Base-by-base conservation (phyloP, 2,329 filamentous ascomycete species). In the Diaporthe longicolla region DNA sequence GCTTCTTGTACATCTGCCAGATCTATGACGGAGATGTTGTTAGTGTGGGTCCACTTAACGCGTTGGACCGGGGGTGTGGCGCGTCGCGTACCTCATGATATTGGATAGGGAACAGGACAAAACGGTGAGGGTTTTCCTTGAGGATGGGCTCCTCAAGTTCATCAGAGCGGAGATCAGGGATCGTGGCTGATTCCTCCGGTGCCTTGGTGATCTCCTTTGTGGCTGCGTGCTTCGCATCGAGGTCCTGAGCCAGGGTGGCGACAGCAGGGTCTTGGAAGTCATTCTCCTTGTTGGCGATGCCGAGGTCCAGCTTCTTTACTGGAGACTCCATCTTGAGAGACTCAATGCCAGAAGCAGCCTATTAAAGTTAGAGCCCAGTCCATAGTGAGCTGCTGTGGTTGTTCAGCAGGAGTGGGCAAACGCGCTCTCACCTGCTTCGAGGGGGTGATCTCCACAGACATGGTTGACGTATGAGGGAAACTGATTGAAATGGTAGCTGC, bases 1-100 rank as follows among this genome's bases (percentile, higher is more conserved):
- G 95, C 89, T 98, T 98, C 92, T 99, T 99, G 92, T 99, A 99
- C 96, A 98, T 98, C 86, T 98, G 96, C 97, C 97, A 99, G 85
- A 98, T 97, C 95, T 98, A 80, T 83, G 77, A 76, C 70, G 66
- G 76, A 69, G 76, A 76, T 73, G 76, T 72, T 73, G 82, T 89
- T 82, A 89, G 85, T 80, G 74, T 76, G 76, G 80, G 78, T 79
- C 71, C 89, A 93, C 89, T 93, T 89, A 89, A 94, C 93, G 92
- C 93, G 93, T 92, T 79, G 84, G n/a, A 29, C 24, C 21, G 26
- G 37, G 86, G 87, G 86, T 86, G 87, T 86, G 79, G 80, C 79
- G 78, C 80, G 80, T 79, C 76, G 90, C 94, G 85, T 87, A 98
- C 96, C 93, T 98, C 96, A 82, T 98, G 95, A 87, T 98, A 98